phyloP scores from a whole-genome alignment of 75 land plant species.

The Cryptomeria japonica region DNA sequence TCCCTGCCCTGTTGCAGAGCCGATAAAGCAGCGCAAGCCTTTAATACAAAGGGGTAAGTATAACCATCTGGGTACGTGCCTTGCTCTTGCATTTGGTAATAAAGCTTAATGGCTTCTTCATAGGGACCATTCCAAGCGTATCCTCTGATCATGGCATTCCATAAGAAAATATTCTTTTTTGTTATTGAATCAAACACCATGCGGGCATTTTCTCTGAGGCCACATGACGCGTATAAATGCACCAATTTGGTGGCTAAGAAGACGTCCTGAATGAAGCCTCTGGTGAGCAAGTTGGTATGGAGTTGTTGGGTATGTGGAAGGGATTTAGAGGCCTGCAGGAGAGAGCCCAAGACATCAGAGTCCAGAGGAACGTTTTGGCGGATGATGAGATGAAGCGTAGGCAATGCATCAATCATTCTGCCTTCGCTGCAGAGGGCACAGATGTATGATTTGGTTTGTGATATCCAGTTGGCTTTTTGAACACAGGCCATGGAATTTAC shows the following conservation, averaged over 20 bases:
- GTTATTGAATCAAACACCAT: constrained; percentile 10
- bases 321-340: neutral
- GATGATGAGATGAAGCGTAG: neutral
- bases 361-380: neutral
- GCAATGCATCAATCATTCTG: neutral
- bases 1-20: neutral
- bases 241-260: neutral
- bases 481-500: neutral
- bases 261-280: neutral
- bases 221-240: neutral
- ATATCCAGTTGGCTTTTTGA: constrained; percentile 2
- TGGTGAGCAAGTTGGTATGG: neutral
- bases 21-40: constrained; percentile 4
- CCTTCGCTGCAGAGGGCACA: constrained; percentile 1
- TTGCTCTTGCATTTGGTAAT: constrained; percentile 17
- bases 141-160: constrained; percentile 21
- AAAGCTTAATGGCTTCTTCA: constrained; percentile 13
- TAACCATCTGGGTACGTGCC: neutral
- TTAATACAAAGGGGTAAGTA: neutral
- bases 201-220: neutral
- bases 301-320: constrained; percentile 1
- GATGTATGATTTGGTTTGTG: neutral
- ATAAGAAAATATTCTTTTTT: constrained; percentile 12
- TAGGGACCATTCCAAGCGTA: constrained; percentile 13
- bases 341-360: neutral